Evolutionary conservation across 768 basidiomycete species (phyloP).

Genomic region (Leccinellum albellum): DNA sequence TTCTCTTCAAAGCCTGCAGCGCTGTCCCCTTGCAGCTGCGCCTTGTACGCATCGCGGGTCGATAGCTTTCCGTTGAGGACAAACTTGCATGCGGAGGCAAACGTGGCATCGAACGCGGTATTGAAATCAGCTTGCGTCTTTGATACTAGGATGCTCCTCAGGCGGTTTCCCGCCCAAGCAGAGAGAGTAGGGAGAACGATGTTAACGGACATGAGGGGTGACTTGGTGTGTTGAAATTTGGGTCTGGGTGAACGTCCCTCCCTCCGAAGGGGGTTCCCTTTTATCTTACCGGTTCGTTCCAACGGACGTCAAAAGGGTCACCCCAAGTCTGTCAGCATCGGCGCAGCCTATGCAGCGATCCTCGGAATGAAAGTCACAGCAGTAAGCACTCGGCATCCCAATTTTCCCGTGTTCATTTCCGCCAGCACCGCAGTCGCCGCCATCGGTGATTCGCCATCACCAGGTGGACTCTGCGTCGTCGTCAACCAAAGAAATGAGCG

Average conservation of each 20-base stretch:
- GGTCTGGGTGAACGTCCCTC: background rate
- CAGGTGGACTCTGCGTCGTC: background rate
- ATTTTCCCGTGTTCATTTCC: background rate
- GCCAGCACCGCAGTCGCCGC: background rate
- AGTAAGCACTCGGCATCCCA: conserved; percentile 2
- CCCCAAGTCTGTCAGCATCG: background rate
- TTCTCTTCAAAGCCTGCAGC: conserved; percentile 15
- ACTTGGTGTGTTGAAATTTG: background rate
- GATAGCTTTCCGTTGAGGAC: conserved; percentile 40
- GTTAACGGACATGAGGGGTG: conserved; percentile 20
- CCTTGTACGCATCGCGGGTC: conserved; percentile 39
- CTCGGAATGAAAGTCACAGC: background rate
- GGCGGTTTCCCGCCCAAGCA: conserved; percentile 38
- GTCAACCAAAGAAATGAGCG: background rate
- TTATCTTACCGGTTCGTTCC: conserved; percentile 11
- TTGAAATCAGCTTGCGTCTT: conserved; percentile 34
- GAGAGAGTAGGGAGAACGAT: conserved; percentile 40
- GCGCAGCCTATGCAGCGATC: background rate
- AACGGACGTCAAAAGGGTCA: background rate
- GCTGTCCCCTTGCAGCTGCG: conserved; percentile 31
- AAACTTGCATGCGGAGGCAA: conserved; percentile 35
- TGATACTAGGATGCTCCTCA: conserved; percentile 38
- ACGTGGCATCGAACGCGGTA: conserved; percentile 38
- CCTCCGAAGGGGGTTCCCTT: background rate
- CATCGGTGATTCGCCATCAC: background rate